Base-by-base conservation (phyloP, 2,329 filamentous ascomycete genomes). In the Anthostomella pinea region DNA sequence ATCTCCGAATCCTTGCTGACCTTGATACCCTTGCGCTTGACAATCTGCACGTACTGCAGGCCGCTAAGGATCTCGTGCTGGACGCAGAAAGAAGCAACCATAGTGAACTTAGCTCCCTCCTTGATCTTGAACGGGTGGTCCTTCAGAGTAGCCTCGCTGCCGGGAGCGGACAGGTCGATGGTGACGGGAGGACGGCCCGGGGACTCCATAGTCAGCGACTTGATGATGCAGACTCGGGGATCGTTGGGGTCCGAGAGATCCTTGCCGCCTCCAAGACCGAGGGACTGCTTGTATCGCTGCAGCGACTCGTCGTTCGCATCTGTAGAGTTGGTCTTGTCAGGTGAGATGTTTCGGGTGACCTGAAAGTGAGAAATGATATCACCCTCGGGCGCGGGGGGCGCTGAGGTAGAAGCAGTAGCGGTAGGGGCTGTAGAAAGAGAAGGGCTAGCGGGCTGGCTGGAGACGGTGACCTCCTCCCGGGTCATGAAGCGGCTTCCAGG, bases 101-200 rank as follows among this genome's bases (percentile, higher is more conserved):
- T 97, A 67, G 85, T 87, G 72, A 97, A 98, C 54, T 81, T 85
- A 53, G 85, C 80, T 37, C 88, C 89, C 67, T 97, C 93, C 77
- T 97, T 98, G 73, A 98, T 96, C 60, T 79, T 91, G 73, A 98
- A 98, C 10, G 93, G 93, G 63, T 93, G 85, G 60, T 87, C 77
- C 72, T 95, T 95, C 50, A 98, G 83, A 10, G 75, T 78, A 3
- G 77, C 72, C 57, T 95, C 76, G 45, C 86, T 82, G 40, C 83
- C 86, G 15, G 85, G 75, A 6, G 76, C 66, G 39, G 81, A 84
- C 26, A 97, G 81, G 58, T 97, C 88, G 65, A 98, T 91, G 53
- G 85, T 85, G 56, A 96, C 91, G 56, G 95, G 87, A 6, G 73
- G 61, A 32, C 89, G 89, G 41, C 87, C 91, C 48, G 84, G 76